A percentile compares a stretch with the other conserved stretches of the same genome.
These are phyloP conservation scores for Parasarocladium wereldwijsianum DNA, from an alignment of 2,329 filamentous ascomycete species.

Conservation along the genomic window DNA sequence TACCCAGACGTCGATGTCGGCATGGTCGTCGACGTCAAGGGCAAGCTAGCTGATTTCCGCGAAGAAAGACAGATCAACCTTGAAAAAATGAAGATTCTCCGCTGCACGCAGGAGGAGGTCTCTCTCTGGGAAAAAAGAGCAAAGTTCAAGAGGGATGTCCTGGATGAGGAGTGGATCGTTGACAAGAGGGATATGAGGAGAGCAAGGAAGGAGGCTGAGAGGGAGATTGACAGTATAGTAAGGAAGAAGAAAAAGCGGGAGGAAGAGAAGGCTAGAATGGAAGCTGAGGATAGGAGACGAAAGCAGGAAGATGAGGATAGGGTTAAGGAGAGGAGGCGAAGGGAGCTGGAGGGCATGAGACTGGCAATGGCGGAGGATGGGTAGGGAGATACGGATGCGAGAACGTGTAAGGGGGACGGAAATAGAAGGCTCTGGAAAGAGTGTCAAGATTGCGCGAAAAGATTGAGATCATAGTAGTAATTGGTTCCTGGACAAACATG, in stretches of 20 bases:
- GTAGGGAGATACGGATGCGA: neutral
- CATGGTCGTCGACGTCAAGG: conserved; percentile 41
- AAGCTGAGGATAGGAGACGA: conserved; percentile 4
- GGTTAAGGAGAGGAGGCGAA: neutral
- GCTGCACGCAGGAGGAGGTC: conserved; percentile 41
- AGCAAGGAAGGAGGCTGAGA: conserved; percentile 32
- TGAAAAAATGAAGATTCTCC: conserved; percentile 31
- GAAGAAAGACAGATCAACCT: conserved; percentile 36
- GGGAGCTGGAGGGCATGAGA: neutral
- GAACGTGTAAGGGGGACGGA: too few relatives aligned
- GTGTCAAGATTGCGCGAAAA: too few relatives aligned
- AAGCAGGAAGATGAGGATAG: conserved; percentile 1
- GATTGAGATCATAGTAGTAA: too few relatives aligned
- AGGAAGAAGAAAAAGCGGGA: conserved; percentile 13
- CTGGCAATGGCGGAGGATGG: conserved; percentile 3
- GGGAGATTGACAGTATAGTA: conserved; percentile 13
- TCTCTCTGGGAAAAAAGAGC: conserved; percentile 41
- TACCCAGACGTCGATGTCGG: conserved; percentile 32
- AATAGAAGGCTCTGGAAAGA: too few relatives aligned
- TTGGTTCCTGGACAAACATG: too few relatives aligned
- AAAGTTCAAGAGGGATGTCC: conserved; percentile 32
- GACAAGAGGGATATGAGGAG: conserved; percentile 30
- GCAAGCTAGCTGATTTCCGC: conserved; percentile 31
- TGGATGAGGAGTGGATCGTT: conserved; percentile 41
- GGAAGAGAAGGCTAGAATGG: too few relatives aligned